Evolutionary conservation across 805 yeast species (phyloP).

Genomic region (Metahyphopichia silvanorum): DNA sequence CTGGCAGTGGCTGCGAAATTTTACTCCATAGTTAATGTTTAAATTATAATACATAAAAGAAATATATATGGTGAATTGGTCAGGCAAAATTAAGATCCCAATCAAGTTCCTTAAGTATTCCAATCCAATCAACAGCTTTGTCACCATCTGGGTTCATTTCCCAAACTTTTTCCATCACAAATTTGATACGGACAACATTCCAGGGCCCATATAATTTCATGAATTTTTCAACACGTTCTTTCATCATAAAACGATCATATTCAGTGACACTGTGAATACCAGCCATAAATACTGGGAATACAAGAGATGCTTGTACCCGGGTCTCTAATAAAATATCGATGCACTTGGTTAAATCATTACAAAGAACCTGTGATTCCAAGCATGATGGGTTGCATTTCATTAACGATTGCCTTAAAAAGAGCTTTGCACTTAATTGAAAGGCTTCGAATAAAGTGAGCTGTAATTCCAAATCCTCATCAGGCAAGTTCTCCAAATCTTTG

Average conservation of each 20-base stretch:
- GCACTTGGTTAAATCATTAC: slow-evolving; percentile 51
- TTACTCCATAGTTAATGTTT: neutral
- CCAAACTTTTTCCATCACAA: slow-evolving; percentile 50
- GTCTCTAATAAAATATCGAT: slow-evolving; percentile 63
- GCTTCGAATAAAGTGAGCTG: slow-evolving; percentile 71
- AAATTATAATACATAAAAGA: neutral
- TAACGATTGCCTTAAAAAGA: slow-evolving; percentile 67
- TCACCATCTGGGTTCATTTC: slow-evolving; percentile 48
- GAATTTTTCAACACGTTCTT: slow-evolving; percentile 49
- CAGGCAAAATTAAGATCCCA: slow-evolving; percentile 81
- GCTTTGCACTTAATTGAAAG: slow-evolving; percentile 64
- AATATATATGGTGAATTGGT: too few species aligned
- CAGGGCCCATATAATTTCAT: slow-evolving; percentile 66
- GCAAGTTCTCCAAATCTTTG: slow-evolving; percentile 37
- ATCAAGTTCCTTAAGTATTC: slow-evolving; percentile 58
- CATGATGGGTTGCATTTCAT: slow-evolving; percentile 57
- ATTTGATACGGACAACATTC: slow-evolving; percentile 48
- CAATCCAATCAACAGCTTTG: slow-evolving; percentile 69
- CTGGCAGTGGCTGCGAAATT: neutral
- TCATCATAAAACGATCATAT: slow-evolving; percentile 53
- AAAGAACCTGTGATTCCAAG: slow-evolving; percentile 59
- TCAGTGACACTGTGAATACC: slow-evolving; percentile 62
- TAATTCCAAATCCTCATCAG: slow-evolving; percentile 52
- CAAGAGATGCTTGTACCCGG: slow-evolving; percentile 65
- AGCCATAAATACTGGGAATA: slow-evolving; percentile 76